Percentiles rank a stretch among this genome's conserved stretches.
Evolutionary conservation across 352 stramenopile genomes (phyloP).

Genomic region (Phytophthora megakarya): DNA sequence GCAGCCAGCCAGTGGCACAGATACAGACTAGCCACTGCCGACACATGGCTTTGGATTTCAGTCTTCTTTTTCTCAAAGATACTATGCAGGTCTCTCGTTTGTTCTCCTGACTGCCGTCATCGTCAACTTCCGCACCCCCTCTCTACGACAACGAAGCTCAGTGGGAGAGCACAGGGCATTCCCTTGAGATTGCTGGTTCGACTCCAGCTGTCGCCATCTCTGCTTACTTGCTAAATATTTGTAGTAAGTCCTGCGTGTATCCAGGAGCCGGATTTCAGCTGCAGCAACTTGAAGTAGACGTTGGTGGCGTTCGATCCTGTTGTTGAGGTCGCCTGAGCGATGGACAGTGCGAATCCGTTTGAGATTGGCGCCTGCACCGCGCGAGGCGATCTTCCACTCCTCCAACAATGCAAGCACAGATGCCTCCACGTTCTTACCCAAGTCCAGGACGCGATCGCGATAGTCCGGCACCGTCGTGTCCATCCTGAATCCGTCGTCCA

Average conservation of each 20-base stretch:
- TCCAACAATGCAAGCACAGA: conserved; percentile 4
- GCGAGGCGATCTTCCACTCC: conserved; percentile 1
- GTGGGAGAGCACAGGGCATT: not conserved
- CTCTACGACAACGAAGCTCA: not conserved
- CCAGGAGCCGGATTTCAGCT: too few species aligned
- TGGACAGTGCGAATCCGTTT: conserved; percentile 11
- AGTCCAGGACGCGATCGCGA: conserved; percentile 6
- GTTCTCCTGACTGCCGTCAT: not conserved
- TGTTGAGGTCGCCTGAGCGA: conserved; percentile 3
- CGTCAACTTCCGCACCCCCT: not conserved
- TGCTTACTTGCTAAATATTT: not conserved
- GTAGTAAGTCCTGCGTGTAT: too few species aligned
- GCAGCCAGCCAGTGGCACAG: not conserved
- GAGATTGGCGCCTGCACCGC: conserved; percentile 1
- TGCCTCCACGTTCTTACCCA: conserved; percentile 1
- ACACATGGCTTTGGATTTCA: not conserved
- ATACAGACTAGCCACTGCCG: not conserved
- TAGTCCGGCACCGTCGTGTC: not conserved
- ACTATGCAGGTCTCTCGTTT: not conserved
- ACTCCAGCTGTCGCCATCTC: not conserved
- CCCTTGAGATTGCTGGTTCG: not conserved
- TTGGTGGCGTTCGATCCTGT: too few species aligned
- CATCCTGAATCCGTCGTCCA: conserved; percentile 3
- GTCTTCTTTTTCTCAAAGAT: not conserved
- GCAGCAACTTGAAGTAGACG: not conserved